Percentiles rank a stretch among this genome's conserved stretches.
Conservation (phyloP, 2,329 filamentous ascomycete genomes). For the Aspergillus ochraceoroseus region DNA sequence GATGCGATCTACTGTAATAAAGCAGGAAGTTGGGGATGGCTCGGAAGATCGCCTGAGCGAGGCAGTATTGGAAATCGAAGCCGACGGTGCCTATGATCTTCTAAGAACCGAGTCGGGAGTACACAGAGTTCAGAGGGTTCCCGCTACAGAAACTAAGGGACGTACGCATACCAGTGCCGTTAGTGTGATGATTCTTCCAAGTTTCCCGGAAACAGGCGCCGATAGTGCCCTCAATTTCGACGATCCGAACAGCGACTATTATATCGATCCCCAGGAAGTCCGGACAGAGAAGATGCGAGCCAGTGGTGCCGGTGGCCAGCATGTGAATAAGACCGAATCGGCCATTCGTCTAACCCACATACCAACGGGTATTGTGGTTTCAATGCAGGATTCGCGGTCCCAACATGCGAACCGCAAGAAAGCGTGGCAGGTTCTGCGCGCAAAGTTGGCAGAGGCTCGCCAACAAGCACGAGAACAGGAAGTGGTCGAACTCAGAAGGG, state of each 20-base stretch:
- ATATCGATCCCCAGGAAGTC: conserved; percentile 79
- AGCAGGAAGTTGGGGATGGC: conserved; percentile 71
- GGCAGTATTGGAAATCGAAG: conserved; percentile 77
- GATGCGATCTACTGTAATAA: conserved; percentile 64
- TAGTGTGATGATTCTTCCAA: conserved; percentile 85
- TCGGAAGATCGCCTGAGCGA: conserved; percentile 70
- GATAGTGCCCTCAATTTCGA: conserved; percentile 60
- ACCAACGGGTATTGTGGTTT: conserved; percentile 79
- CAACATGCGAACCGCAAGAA: conserved; percentile 83
- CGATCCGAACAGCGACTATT: conserved; percentile 87
- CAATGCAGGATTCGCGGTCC: conserved; percentile 87
- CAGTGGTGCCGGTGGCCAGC: conserved; percentile 86
- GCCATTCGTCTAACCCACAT: conserved; percentile 88
- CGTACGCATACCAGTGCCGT: conserved; percentile 91
- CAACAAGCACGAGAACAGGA: conserved; percentile 81
- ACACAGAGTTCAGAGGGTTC: conserved; percentile 89
- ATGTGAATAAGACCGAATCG: conserved; percentile 97
- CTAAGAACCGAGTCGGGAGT: conserved; percentile 88
- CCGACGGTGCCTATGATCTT: conserved; percentile 70
- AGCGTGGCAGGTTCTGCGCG: conserved; percentile 80
- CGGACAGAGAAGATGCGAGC: conserved; percentile 84
- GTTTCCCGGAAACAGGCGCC: conserved; percentile 56
- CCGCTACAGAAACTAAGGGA: conserved; percentile 83
- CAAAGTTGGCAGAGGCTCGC: conserved; percentile 71
- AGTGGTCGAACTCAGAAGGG: conserved; percentile 66